Conservation (phyloP, 2,329 filamentous ascomycete genomes). For the Cladosporium sp. region DNA sequence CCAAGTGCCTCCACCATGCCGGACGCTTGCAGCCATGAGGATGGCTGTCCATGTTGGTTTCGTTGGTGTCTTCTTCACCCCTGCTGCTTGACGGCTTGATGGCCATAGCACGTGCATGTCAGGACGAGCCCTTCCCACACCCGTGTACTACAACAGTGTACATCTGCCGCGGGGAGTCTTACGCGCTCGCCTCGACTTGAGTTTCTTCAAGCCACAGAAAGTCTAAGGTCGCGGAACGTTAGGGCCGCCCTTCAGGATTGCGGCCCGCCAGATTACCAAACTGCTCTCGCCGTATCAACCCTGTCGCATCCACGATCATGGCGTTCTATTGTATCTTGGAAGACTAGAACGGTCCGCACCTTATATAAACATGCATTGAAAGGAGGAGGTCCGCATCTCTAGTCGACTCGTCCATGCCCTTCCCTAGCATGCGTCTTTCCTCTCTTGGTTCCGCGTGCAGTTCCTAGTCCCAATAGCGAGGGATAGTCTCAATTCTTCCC, state of each 20-base stretch:
- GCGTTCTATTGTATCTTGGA: slow-evolving; percentile 1
- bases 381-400: neutral
- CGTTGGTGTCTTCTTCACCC: neutral
- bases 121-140: neutral
- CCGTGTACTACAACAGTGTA: neutral
- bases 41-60: neutral
- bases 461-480: neutral
- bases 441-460: neutral
- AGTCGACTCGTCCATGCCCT: neutral
- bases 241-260: neutral
- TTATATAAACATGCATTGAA: neutral
- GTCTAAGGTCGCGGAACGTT: neutral
- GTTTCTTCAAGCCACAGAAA: neutral
- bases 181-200: slow-evolving; percentile 5
- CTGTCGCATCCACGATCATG: neutral
- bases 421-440: neutral
- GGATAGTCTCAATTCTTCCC: neutral
- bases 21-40: neutral
- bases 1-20: neutral
- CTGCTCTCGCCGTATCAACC: slow-evolving; percentile 8
- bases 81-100: neutral
- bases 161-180: neutral
- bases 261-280: slow-evolving; percentile 7
- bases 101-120: neutral
- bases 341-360: slow-evolving; percentile 2